Conservation (phyloP, 306 rosid species). For the Malus fusca region DNA sequence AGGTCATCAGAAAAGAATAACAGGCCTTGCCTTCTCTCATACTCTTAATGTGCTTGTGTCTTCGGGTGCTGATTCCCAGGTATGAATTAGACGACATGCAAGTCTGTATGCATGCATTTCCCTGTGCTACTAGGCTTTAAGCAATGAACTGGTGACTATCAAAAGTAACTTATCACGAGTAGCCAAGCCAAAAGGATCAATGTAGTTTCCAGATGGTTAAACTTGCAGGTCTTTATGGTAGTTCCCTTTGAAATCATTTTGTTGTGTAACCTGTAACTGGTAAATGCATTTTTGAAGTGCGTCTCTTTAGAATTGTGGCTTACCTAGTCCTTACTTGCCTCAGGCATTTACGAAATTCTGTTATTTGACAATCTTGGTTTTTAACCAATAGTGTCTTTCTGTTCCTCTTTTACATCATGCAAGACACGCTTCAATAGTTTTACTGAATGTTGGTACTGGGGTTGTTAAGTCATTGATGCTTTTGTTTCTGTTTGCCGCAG, state of each 20-base stretch:
- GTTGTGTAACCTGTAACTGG: neutral
- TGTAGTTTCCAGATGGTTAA: neutral
- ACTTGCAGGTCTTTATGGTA: neutral
- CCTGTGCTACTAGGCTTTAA: neutral
- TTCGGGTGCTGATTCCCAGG: constrained; percentile 99
- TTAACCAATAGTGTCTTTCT: neutral
- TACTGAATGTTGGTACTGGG: neutral
- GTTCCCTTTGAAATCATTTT: neutral
- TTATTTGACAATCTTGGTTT: neutral
- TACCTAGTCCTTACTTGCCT: neutral
- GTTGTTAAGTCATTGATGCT: neutral
- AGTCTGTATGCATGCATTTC: neutral
- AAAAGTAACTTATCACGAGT: neutral
- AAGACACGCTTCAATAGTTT: neutral
- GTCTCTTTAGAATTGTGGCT: neutral
- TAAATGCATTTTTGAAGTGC: neutral
- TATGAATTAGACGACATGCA: constrained; percentile 21
- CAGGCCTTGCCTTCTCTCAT: constrained; percentile 95
- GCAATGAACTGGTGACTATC: constrained; percentile 1
- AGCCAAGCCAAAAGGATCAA: neutral
- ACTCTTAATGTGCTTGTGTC: constrained; percentile 86
- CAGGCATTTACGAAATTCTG: neutral
- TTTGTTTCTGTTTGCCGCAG: constrained; percentile 42
- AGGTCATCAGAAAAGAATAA: constrained; percentile 99
- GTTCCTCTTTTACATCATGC: neutral